Evolutionary conservation across 768 basidiomycete genomes (phyloP), one percentile per base, ranked within the genome.

Genomic region (Lyophyllum semitale): DNA sequence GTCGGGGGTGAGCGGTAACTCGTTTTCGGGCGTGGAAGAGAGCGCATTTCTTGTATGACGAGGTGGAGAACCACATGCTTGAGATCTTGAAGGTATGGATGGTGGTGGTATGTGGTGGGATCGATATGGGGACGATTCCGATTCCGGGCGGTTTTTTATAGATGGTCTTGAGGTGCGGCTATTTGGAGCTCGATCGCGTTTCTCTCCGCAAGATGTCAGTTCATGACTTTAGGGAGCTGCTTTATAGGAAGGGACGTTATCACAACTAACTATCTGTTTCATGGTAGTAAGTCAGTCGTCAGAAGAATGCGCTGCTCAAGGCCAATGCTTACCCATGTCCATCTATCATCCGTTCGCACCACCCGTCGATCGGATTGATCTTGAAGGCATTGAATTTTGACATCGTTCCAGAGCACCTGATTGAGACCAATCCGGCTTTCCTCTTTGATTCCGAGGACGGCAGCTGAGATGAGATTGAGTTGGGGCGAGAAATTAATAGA

Each of bases 341-440:
- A 74, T 51, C 77, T 78, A 12, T 85, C 88, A 62, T 93, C 91
- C 1, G 84, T 77, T 9, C 83, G 82, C 48, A 93, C 83, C 48
- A 84, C 68, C 37, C 86, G 81, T 53, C 91, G 76, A 69, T 93
- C 91, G 0, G 82, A 82, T 61, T 92, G 92, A 69, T 93, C 92
- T 69, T 93, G 91, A 17, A 95, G 72, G 23, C 84, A 83, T 60
- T 93, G 79, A 13, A 87, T 74, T 67, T 95, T 96, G 73, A 97
- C 89, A 62, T 95, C 93, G 64, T 89, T 91, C 95, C 95, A 98
- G 11, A 97, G 68, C 0, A 90, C 83, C 53, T 92, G 87, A n/a
- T 96, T 80, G 17, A 92, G 83, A 5, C 89, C 91, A 22, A 88
- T 75, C 25, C 92, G 82, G 33, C 90, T 93, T 26, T 92, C 93